A percentile compares a stretch with the other conserved stretches of the same genome.
phyloP scores from a whole-genome alignment of 1,284 basidiomycete genomes.

The Vanrija sp. region DNA sequence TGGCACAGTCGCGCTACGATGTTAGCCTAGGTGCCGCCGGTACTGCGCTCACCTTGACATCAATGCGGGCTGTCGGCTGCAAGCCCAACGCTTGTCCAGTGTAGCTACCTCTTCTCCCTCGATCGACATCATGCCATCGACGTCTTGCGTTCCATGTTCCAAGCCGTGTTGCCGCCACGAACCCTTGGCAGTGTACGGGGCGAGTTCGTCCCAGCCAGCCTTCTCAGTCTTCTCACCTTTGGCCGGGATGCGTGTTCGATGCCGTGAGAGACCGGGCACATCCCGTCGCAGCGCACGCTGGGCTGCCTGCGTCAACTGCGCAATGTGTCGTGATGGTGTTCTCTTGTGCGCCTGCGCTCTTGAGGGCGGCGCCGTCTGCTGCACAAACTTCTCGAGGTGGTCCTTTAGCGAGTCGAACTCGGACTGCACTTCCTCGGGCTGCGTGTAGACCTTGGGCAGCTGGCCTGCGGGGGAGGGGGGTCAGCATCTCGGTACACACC shows the following conservation, averaged over 20 bases:
- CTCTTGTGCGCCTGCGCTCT: constrained; percentile 4
- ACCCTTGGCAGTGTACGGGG: constrained; percentile 32
- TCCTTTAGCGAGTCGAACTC: constrained; percentile 91
- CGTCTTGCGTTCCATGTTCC: constrained; percentile 17
- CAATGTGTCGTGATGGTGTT: constrained; percentile 40
- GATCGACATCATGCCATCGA: constrained; percentile 59
- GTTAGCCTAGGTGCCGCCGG: background rate
- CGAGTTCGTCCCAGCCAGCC: constrained; percentile 39
- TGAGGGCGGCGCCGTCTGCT: constrained; percentile 18
- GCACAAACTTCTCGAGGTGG: constrained; percentile 80
- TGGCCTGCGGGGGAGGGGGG: constrained; percentile 67
- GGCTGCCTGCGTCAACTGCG: constrained; percentile 42
- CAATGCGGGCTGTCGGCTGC: constrained; percentile 69
- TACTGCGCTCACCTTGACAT: constrained; percentile 58
- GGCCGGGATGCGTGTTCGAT: background rate
- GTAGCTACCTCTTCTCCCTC: constrained; percentile 60
- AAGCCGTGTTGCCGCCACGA: constrained; percentile 32
- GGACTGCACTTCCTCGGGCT: constrained; percentile 67
- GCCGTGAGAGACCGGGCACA: constrained; percentile 29
- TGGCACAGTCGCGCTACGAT: constrained; percentile 54
- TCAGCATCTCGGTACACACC: constrained; percentile 12
- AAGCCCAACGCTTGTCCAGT: constrained; percentile 74
- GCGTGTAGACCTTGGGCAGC: constrained; percentile 78
- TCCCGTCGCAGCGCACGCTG: constrained; percentile 36
- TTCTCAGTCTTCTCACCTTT: constrained; percentile 14